Evolutionary conservation across 306 rosid genomes (phyloP), one percentile per base, ranked within the genome.

Genomic region (Canavalia gladiata): DNA sequence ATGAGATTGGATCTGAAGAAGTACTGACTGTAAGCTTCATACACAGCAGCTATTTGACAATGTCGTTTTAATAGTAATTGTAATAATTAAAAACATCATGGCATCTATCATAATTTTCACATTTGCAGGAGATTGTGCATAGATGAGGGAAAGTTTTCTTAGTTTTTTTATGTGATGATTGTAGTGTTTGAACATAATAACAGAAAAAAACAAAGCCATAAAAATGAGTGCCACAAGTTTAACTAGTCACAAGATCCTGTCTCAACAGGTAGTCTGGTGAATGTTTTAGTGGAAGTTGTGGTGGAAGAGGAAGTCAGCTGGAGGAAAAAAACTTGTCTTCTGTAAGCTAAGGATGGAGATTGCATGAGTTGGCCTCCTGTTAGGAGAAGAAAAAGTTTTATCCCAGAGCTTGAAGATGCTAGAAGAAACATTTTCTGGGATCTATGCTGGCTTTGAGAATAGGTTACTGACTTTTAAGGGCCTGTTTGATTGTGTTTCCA

Each of bases 1-100:
- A 83, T 63, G 90, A 91, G 79, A 88, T 92, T 82, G 97, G 98
- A 54, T 91, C 98, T n/a, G 82, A 89, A 50, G 98, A 92, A 92
- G 93, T 88, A 85, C 64, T 92, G 79, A 81, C 97, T 31, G 98
- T 87, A 82, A 75, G 90, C 39, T 88, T 73, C 81, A 51, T 76
- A 68, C 75, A 62, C 68, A 76, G 49, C 75, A 42, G 50, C 70
- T 71, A 78, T 62, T 85, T 65, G 62, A 62, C 35, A 35, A n/a
- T 68, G 39, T 33, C 35, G 18, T 82, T 49, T 50, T 78, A 81
- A 50, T 72, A 87, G 39, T 82, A 76, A 74, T 56, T 67, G 43
- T 73, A 78, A 52, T 81, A 37, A 64, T 56, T 60, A 31, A 68
- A 49, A 66, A 58, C 63, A 74, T 51, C 59, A 4, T 80, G 58